A percentile compares a stretch with the other conserved stretches of the same genome.
phyloP scores from a whole-genome alignment of 441 rosid genomes.

The Adansonia madagascariensis region DNA sequence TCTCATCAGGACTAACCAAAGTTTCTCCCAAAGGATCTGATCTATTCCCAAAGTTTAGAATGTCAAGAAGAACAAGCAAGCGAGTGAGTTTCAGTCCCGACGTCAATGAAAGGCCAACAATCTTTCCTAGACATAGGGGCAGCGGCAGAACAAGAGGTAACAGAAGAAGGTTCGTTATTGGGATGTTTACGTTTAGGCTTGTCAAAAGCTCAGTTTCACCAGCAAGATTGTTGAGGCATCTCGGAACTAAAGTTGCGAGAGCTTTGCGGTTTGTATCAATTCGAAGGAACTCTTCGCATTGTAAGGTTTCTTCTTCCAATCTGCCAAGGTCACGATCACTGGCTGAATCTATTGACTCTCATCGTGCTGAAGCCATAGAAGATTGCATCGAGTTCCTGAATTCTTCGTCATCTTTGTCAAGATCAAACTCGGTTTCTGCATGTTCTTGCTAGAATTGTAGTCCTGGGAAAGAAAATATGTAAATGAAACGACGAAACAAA shows the following conservation, averaged over 20 bases:
- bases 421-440: conserved; percentile 64
- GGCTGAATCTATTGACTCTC: conserved; percentile 73
- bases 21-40: not conserved
- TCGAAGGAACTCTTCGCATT: conserved; percentile 45
- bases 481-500: conserved; percentile 15
- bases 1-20: not conserved
- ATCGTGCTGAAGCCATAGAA: conserved; percentile 84
- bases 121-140: conserved; percentile 47
- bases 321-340: conserved; percentile 75
- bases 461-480: conserved; percentile 10
- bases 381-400: conserved; percentile 95
- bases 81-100: conserved; percentile 71
- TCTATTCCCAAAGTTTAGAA: conserved; percentile 24
- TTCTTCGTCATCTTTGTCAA: conserved; percentile 73
- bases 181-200: conserved; percentile 52
- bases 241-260: conserved; percentile 61
- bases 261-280: conserved; percentile 55
- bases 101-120: conserved; percentile 41
- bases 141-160: conserved; percentile 38
- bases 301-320: conserved; percentile 52
- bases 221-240: conserved; percentile 48
- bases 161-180: conserved; percentile 44
- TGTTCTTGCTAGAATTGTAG: conserved; percentile 45
- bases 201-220: conserved; percentile 49
- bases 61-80: conserved; percentile 61